Conservation (phyloP, 2,329 filamentous ascomycete genomes). For the Arachnomyces sp. region DNA sequence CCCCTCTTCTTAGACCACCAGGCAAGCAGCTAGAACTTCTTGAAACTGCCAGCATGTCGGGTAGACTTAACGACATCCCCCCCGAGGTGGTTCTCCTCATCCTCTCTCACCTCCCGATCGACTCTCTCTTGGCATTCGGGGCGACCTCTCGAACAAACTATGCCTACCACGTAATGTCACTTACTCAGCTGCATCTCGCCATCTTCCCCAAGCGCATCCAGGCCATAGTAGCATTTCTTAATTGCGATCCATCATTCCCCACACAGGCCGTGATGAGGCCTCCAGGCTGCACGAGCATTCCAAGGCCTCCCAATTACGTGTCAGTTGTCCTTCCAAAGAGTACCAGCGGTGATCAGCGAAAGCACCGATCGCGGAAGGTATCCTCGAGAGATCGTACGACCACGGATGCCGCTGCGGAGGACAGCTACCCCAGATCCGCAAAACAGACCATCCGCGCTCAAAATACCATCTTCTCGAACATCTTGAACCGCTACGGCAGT, state of each 20-base stretch:
- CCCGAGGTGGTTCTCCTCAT: constrained; percentile 26
- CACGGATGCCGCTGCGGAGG: neutral
- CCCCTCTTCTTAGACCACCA: too few relatives aligned
- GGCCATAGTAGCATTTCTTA: constrained; percentile 24
- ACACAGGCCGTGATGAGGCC: constrained; percentile 9
- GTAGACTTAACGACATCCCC: constrained; percentile 20
- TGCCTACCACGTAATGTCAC: constrained; percentile 20
- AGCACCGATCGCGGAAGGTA: constrained; percentile 4
- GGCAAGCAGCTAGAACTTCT: too few relatives aligned
- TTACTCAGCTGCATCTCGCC: constrained; percentile 24
- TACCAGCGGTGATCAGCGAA: neutral
- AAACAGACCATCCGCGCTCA: constrained; percentile 19
- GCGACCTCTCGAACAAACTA: constrained; percentile 23
- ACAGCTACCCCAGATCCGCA: constrained; percentile 4
- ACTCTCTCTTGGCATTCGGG: constrained; percentile 24
- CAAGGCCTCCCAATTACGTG: too few relatives aligned
- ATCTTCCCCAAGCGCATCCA: constrained; percentile 27
- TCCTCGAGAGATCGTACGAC: constrained; percentile 1
- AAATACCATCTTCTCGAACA: constrained; percentile 18
- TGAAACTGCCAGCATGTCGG: constrained; percentile 7
- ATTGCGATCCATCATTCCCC: constrained; percentile 12
- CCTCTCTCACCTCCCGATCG: constrained; percentile 22
- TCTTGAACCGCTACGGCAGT: constrained; percentile 19
- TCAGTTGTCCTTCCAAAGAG: too few relatives aligned
- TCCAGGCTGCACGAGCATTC: constrained; percentile 10